Evolutionary conservation across 305 asterid genomes (phyloP).

Genomic region (Ruellia speciosa): DNA sequence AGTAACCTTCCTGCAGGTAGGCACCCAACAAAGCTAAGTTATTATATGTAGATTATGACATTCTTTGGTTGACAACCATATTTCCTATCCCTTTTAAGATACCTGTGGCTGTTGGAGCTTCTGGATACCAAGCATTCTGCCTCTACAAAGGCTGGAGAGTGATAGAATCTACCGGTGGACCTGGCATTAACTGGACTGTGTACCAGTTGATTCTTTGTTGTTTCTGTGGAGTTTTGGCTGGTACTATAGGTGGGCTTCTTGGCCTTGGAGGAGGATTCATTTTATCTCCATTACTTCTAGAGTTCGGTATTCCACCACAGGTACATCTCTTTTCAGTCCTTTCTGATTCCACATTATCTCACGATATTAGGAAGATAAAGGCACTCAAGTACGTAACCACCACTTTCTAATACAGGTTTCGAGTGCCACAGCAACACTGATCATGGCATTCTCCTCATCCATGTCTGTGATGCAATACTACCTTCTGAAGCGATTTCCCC

Average conservation of each 20-base stretch:
- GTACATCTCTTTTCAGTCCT: slow-evolving; percentile 19
- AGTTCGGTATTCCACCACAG: slow-evolving; percentile 70
- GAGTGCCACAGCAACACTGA: slow-evolving; percentile 69
- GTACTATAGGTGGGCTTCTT: slow-evolving; percentile 64
- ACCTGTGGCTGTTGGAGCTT: slow-evolving; percentile 57
- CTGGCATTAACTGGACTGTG: slow-evolving; percentile 37
- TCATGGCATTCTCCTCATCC: slow-evolving; percentile 65
- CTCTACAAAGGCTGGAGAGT: slow-evolving; percentile 49
- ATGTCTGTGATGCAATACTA: slow-evolving; percentile 70
- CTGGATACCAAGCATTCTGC: slow-evolving; percentile 52
- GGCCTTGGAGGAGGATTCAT: slow-evolving; percentile 85
- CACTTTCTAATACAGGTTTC: slow-evolving; percentile 38
- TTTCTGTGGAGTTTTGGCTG: slow-evolving; percentile 57
- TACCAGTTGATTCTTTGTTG: slow-evolving; percentile 51
- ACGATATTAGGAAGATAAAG: too few species aligned
- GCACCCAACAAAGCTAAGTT: neutral
- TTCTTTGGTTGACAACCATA: neutral
- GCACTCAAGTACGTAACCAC: neutral
- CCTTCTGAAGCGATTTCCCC: slow-evolving; percentile 60
- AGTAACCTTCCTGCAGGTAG: slow-evolving; percentile 55
- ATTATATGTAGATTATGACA: neutral
- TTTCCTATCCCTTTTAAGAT: slow-evolving; percentile 29
- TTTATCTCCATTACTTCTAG: slow-evolving; percentile 58
- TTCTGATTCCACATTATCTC: neutral
- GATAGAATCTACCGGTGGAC: slow-evolving; percentile 41